Evolutionary conservation across 179 eudicot genomes (phyloP), one percentile per base, ranked within the genome.

Genomic region (Vitellaria paradoxa): DNA sequence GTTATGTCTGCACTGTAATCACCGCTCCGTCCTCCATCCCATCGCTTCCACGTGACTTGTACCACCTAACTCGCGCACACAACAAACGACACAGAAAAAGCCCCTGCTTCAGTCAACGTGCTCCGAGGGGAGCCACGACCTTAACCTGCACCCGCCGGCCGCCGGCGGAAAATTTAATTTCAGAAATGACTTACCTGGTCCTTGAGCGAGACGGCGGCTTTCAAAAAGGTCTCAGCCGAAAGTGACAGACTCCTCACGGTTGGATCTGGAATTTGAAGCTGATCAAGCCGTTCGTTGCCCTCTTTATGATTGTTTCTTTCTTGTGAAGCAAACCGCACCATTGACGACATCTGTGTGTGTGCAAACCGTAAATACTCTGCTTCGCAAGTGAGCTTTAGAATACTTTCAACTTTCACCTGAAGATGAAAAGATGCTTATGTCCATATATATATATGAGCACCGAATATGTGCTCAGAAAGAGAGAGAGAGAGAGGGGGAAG

Each of bases 151-250:
- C 30, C 7, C 26, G 0, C 53, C 11, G 3, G 8, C 30, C 17
- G 10, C 5, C 7, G 30, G 9, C 23, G 14, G 45, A n/a, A 42
- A 15, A 9, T 57, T 57, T 17, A 57, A 5, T 57, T 18, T 13
- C 2, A 13, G 62, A 4, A 15, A 50, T 62, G 2, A 1, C 5
- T 9, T 82, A 88, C 97, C 94, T 90, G 89, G 52, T 86, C 82
- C 74, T 90, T 92, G 62, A 89, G 86, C 4, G 91, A 72, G 45
- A 87, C 6, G 57, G 97, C 97, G 70, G 97, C 88, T 59, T 40
- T 47, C 10, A 91, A 78, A 37, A 90, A 83, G 46, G 81, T 68
- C 23, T 82, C 86, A 40, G 69, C 61, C 0, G 90, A 76, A 30
- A 30, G 37, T 0, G 37, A 30, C 37, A 30, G 37, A 30, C 37